A percentile compares a stretch with the other conserved stretches of the same genome.
phyloP scores from a whole-genome alignment of 371 early-diverging fungal genomes.

The Synchytrium microbalum region DNA sequence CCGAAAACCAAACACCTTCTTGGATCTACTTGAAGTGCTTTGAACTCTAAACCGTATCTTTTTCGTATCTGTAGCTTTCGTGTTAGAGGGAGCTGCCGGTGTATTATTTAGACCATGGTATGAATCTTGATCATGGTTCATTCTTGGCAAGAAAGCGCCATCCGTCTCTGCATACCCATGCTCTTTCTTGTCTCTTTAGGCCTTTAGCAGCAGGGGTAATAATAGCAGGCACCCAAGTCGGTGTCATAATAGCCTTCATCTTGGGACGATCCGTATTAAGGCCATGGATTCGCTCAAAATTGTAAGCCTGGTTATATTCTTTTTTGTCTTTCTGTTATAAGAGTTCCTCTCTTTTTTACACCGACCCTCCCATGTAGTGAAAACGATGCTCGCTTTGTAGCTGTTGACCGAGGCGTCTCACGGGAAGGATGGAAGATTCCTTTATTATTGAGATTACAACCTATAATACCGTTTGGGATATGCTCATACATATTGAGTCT shows the following conservation, averaged over 20 bases:
- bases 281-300: conserved; percentile 29
- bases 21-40: too few relatives aligned
- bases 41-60: too few relatives aligned
- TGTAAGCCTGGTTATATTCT: too few relatives aligned
- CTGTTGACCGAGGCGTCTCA: conserved; percentile 22
- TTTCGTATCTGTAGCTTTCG: conserved; percentile 10
- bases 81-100: conserved; percentile 22
- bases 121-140: conserved; percentile 13
- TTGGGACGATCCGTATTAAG: conserved; percentile 23
- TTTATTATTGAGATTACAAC: conserved; percentile 22
- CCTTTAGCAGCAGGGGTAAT: too few relatives aligned
- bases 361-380: too few relatives aligned
- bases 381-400: conserved; percentile 16
- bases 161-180: too few relatives aligned
- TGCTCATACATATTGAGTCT: conserved; percentile 25
- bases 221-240: conserved; percentile 25
- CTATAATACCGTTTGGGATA: conserved; percentile 29
- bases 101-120: conserved; percentile 25
- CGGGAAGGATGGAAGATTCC: conserved; percentile 25
- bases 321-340: too few relatives aligned
- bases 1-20: neutral
- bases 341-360: too few relatives aligned
- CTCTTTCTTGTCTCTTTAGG: too few relatives aligned
- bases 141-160: too few relatives aligned
- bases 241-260: conserved; percentile 17